A percentile compares a stretch with the other conserved stretches of the same genome.
Conservation (phyloP, 257 asterid species). For the Rubia yunnanensis region DNA sequence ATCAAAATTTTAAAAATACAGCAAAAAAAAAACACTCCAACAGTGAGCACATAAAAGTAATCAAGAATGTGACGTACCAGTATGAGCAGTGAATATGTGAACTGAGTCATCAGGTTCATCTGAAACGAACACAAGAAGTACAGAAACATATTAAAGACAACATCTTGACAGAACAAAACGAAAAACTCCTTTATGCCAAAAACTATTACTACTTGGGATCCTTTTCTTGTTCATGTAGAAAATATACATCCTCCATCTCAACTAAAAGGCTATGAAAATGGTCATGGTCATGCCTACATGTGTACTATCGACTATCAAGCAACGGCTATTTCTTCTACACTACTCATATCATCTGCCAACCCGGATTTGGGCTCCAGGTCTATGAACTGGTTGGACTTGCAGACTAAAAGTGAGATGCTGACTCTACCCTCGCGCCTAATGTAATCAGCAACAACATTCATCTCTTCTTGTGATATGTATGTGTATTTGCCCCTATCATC, state of each 20-base stretch:
- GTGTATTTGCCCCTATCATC: slow-evolving; percentile 96
- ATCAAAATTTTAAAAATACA: not conserved
- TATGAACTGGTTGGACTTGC: slow-evolving; percentile 92
- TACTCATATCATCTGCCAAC: slow-evolving; percentile 45
- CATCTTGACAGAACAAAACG: not conserved
- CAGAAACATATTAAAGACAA: not conserved
- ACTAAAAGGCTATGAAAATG: not conserved
- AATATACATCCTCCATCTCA: not conserved
- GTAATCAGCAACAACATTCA: slow-evolving; percentile 96
- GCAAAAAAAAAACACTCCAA: too few relatives aligned
- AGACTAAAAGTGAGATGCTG: slow-evolving; percentile 87
- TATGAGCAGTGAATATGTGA: slow-evolving; percentile 85
- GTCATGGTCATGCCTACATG: not conserved
- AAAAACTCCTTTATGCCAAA: not conserved
- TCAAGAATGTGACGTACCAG: slow-evolving; percentile 33
- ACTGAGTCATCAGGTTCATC: slow-evolving; percentile 72
- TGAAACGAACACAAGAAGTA: slow-evolving; percentile 30
- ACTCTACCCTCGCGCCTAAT: slow-evolving; percentile 90
- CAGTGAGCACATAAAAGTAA: not conserved
- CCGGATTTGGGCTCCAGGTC: slow-evolving; percentile 78
- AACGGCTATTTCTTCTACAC: slow-evolving; percentile 47
- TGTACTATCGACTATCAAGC: slow-evolving; percentile 26
- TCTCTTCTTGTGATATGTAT: slow-evolving; percentile 83
- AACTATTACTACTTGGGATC: not conserved
- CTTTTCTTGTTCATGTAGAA: not conserved